phyloP scores from a whole-genome alignment of 306 rosid species.

The Pyrus bretschneideri region DNA sequence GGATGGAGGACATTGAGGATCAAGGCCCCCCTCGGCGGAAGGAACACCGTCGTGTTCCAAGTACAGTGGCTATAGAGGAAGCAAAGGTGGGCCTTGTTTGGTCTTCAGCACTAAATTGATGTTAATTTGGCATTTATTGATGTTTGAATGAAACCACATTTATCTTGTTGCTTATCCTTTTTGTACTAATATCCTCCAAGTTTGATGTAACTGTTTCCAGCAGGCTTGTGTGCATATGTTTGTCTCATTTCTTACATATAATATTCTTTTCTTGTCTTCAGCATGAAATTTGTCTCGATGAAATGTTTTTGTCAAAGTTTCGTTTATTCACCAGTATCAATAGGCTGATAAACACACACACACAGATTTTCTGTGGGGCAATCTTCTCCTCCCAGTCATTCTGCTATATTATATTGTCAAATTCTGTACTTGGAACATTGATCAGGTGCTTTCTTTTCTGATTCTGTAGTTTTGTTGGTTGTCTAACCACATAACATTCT shows the following conservation, averaged over 20 bases:
- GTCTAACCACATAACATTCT: not conserved
- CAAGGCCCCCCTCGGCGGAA: slow-evolving; percentile 63
- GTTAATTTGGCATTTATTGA: slow-evolving; percentile 13
- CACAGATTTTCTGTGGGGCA: not conserved
- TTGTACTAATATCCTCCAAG: not conserved
- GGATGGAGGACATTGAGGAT: slow-evolving; percentile 86
- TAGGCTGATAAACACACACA: not conserved
- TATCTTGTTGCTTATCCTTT: slow-evolving; percentile 2
- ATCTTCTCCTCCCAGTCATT: not conserved
- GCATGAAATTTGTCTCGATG: not conserved
- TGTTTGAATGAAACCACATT: slow-evolving; percentile 1
- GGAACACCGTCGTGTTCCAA: slow-evolving; percentile 99
- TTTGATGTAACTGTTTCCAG: not conserved
- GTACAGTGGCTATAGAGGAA: slow-evolving; percentile 96
- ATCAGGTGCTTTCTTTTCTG: too few species aligned
- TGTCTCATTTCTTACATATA: not conserved
- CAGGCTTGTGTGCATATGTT: not conserved
- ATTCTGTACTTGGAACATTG: not conserved
- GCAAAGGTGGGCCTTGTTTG: slow-evolving; percentile 67
- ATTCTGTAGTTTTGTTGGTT: not conserved
- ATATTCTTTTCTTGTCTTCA: not conserved
- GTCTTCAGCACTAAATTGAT: slow-evolving; percentile 2
- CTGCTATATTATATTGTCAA: not conserved
- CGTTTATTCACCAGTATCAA: not conserved
- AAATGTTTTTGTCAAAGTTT: not conserved